Base-by-base conservation (phyloP, 371 early-diverging fungal genomes). In the Mucor saturninus region DNA sequence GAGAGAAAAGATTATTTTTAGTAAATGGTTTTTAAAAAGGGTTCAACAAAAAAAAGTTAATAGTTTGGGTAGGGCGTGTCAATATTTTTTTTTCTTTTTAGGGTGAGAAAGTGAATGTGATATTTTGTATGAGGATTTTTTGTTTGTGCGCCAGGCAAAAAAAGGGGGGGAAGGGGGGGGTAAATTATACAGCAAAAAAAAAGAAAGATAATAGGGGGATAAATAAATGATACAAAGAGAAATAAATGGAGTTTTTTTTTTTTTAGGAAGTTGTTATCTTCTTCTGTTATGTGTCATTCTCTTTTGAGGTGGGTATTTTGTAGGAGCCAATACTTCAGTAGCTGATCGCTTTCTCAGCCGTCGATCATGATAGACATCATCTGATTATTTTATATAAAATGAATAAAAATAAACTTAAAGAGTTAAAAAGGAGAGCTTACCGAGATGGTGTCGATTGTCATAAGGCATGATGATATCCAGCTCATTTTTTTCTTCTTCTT, bases 401-500 rank as follows among this genome's bases (percentile, higher is more conserved):
- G 40, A 43, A 43, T 4, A 43, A 14, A n/a, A n/a, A 14, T 2
- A 5, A 43, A 43, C 11, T 8, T 8, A 38, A 6, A 38, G 39
- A 6, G 39, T 38, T 38, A 50, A n/a, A 30, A 50, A 29, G 21
- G 21, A 21, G 21, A 50, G 35, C 21, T 45, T 46, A 46, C 46
- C 46, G 4, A 46, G 21, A 31, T 50, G 50, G 11, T 62, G 62
- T 55, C 62, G 46, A 40, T 55, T 46, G 15, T 64, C 57, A 46
- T 64, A 64, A 4, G 65, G 65, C 59, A 64, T 59, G 38, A 64
- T 64, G 21, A 64, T 46, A 48, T 64, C 65, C 31, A 64, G 38
- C 39, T 64, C 65, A 14, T 59, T 48, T 28, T 61, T 56, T 65
- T 65, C 52, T 57, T 69, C 49, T 59, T 72, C 55, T 71, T 72